Base-by-base conservation (phyloP, 2,329 filamentous ascomycete genomes). In the Podosphaera xanthii region DNA sequence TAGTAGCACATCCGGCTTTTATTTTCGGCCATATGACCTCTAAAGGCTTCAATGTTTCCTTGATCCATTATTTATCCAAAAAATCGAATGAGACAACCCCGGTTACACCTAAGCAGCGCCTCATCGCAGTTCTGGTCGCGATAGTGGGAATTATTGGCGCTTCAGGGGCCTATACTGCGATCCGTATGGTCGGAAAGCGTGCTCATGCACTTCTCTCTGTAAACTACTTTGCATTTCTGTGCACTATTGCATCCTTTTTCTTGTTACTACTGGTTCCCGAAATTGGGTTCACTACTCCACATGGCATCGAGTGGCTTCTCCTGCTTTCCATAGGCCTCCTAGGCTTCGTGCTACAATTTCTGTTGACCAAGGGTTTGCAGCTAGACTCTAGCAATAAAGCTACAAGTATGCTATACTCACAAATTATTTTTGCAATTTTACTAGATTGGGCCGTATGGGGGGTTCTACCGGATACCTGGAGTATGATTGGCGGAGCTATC, bases 191-290 rank as follows among this genome's bases (percentile, higher is more conserved):
- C 61, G 89, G 90, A 12, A 80, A 80, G 64, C 78, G 86, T 35
- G 85, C 86, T 0, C 88, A 95, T 68, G 80, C 89, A 0, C 74
- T 95, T n/a, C 82, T 94, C 60, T 86, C 81, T 1, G 87, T 95
- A 58, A 92, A 87, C 65, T 94, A 90, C 70, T 95, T 95, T 65
- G 81, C 83, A 1, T 72, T 75, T 0, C 82, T 81, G 70, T 84
- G 82, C 63, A 84, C 81, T 0, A 66, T 89, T 2, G 80, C 92
- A 44, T 83, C 83, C 50, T 67, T 77, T 1, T 73, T 6, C 73
- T 77, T 22, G 69, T n/a, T 69, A 74, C 56, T 67, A 14, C 65
- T 73, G 61, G 67, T 77, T 56, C 77, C 76, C 3, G 71, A 67
- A 1, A 69, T 79, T 58, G 70, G 69, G 7, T 78, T 68, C 75